phyloP scores from a whole-genome alignment of 1,139 yeast species.

The Martiniozyma asiatica region DNA sequence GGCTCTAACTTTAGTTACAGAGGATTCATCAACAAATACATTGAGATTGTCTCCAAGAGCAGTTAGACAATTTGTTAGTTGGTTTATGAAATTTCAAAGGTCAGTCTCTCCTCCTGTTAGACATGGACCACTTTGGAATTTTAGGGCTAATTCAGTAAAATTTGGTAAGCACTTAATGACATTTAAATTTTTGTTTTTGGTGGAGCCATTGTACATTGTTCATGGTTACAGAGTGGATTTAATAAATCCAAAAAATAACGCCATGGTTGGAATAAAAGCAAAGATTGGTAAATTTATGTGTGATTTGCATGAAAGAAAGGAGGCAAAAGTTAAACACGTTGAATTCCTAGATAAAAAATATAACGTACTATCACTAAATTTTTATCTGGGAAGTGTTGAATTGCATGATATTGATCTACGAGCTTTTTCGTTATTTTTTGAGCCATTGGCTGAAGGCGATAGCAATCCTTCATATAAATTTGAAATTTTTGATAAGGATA shows the following conservation, averaged over 20 bases:
- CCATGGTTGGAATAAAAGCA: constrained; percentile 70
- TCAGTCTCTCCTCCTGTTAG: constrained; percentile 63
- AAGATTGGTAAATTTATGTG: constrained; percentile 51
- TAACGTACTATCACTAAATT: constrained; percentile 47
- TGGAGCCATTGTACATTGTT: constrained; percentile 62
- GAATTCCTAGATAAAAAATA: constrained; percentile 47
- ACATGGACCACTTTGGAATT: constrained; percentile 50
- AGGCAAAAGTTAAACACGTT: constrained; percentile 51
- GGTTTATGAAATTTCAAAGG: constrained; percentile 76
- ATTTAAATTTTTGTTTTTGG: constrained; percentile 62
- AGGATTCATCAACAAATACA: constrained; percentile 31
- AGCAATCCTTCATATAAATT: constrained; percentile 20
- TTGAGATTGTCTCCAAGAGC: constrained; percentile 66
- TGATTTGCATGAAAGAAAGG: constrained; percentile 80
- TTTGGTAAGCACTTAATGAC: constrained; percentile 71
- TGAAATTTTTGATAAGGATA: constrained; percentile 17
- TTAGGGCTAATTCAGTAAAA: constrained; percentile 26
- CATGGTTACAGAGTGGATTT: constrained; percentile 51
- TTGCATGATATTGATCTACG: constrained; percentile 64
- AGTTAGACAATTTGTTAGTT: constrained; percentile 51
- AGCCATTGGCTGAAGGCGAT: constrained; percentile 14
- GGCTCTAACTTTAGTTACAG: constrained; percentile 35
- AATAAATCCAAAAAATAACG: constrained; percentile 31
- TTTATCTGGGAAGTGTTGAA: constrained; percentile 66
- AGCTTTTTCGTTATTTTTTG: constrained; percentile 49